Evolutionary conservation across 768 basidiomycete species (phyloP), one percentile per base, ranked within the genome.

Genomic region (Phylloporus arenicola): DNA sequence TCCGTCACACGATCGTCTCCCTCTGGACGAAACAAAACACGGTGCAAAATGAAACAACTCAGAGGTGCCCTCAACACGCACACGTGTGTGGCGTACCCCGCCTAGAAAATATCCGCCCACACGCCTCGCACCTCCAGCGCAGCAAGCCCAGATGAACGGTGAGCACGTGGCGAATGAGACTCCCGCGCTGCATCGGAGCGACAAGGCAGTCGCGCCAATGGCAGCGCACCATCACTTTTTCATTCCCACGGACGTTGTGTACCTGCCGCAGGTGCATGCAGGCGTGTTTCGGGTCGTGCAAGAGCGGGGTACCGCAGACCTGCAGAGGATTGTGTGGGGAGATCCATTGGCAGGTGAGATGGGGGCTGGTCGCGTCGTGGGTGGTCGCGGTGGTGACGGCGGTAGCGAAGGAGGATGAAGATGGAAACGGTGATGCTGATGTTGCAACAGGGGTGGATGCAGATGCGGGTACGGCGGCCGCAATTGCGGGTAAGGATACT

Each of bases 171-270:
- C 60, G 45, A 16, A 55, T 35, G 1, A 62, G n/a, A 33, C 57
- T 63, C 2, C 60, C 61, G 6, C 60, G 41, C 5, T 53, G 52
- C 60, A 62, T 62, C 6, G 50, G 60, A 0, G 51, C 13, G 1
- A 8, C 48, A 0, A n/a, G 10, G 33, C 60, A 63, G n/a, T 47
- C 41, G 3, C n/a, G 42, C 60, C 60, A 62, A 9, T 2, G 19
- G 30, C 60, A 62, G 16, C 0, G 1, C 2, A 57, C 46, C 11
- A 16, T 16, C 20, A 45, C 55, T 11, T 47, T 63, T 22, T 63
- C 57, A n/a, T 54, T 53, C 3, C 60, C 60, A 0, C 51, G 55
- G 22, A 62, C 12, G 20, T 49, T 22, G 25, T 62, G 60, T 5
- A 8, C 30, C 2, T 37, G 8, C 3, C 61, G 54, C 8, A 62